These are phyloP conservation scores for Globisporangium polare DNA, from an alignment of 352 stramenopile genomes.

Conservation along the genomic window DNA sequence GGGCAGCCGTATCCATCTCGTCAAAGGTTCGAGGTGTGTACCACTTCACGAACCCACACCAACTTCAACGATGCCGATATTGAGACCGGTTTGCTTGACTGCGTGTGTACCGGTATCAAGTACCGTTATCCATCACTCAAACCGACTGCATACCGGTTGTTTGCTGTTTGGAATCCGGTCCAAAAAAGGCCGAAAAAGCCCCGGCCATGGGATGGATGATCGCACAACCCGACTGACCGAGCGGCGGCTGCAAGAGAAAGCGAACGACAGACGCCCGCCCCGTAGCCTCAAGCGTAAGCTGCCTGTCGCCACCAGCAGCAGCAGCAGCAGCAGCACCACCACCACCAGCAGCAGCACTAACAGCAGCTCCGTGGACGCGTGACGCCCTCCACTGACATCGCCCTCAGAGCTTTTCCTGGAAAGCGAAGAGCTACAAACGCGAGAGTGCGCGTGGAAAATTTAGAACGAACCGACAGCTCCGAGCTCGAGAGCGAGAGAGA, in stretches of 20 bases:
- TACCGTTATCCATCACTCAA: neutral
- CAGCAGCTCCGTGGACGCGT: neutral
- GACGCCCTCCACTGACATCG: neutral
- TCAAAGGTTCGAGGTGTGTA: neutral
- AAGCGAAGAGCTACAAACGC: neutral
- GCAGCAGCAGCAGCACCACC: neutral
- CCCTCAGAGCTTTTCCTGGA: neutral
- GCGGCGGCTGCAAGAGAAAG: neutral
- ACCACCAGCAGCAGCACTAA: neutral
- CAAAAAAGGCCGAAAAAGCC: neutral
- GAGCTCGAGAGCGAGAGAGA: neutral
- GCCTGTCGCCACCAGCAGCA: neutral
- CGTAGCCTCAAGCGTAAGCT: neutral
- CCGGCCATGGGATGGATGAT: neutral
- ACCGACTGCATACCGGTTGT: neutral
- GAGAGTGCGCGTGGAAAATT: neutral
- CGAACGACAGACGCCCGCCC: neutral
- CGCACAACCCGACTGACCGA: neutral
- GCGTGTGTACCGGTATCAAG: neutral
- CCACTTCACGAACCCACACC: neutral
- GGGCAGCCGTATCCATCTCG: neutral
- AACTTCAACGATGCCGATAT: constrained; percentile 1
- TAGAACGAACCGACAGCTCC: neutral
- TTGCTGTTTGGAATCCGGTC: neutral
- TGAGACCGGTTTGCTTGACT: neutral